phyloP scores from a whole-genome alignment of 495 filamentous ascomycete species.

The Evernia prunastri region DNA sequence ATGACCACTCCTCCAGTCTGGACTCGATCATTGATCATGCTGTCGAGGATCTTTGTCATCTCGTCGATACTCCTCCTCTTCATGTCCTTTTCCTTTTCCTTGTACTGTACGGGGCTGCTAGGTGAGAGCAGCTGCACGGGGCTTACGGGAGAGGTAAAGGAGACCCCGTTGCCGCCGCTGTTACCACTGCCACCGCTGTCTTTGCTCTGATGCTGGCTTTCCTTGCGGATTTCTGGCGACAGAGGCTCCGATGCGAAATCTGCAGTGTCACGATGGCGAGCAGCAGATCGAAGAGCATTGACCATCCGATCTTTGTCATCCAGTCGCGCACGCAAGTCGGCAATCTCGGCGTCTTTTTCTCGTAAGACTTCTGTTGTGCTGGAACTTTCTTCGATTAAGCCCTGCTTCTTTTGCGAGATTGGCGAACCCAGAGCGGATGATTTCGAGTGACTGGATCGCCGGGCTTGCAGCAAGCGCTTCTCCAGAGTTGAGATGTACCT shows the following conservation, averaged over 20 bases:
- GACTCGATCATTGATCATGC: conserved; percentile 87
- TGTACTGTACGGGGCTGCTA: conserved; percentile 14
- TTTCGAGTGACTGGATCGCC: conserved; percentile 81
- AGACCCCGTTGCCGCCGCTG: conserved; percentile 15
- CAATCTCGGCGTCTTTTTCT: conserved; percentile 92
- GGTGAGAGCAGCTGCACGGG: conserved; percentile 29
- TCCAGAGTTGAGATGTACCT: conserved; percentile 93
- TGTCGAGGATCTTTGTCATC: conserved; percentile 82
- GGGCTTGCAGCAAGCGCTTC: conserved; percentile 82
- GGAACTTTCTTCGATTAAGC: conserved; percentile 59
- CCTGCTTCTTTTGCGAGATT: conserved; percentile 46
- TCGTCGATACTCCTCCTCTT: conserved; percentile 73
- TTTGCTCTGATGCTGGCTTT: conserved; percentile 31
- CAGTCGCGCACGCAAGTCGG: conserved; percentile 77
- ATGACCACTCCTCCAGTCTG: conserved; percentile 60
- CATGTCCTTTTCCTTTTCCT: conserved; percentile 34
- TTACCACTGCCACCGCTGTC: conserved; percentile 25
- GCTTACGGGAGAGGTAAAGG: conserved; percentile 20
- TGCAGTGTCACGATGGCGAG: conserved; percentile 81
- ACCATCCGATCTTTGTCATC: conserved; percentile 98
- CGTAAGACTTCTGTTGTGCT: conserved; percentile 61
- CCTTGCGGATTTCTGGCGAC: conserved; percentile 32
- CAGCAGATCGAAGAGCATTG: conserved; percentile 74
- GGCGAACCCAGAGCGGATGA: conserved; percentile 62
- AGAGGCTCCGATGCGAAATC: conserved; percentile 46